These are phyloP conservation scores for Cyberlindnera americana DNA, from an alignment of 805 yeast genomes.

Conservation along the genomic window DNA sequence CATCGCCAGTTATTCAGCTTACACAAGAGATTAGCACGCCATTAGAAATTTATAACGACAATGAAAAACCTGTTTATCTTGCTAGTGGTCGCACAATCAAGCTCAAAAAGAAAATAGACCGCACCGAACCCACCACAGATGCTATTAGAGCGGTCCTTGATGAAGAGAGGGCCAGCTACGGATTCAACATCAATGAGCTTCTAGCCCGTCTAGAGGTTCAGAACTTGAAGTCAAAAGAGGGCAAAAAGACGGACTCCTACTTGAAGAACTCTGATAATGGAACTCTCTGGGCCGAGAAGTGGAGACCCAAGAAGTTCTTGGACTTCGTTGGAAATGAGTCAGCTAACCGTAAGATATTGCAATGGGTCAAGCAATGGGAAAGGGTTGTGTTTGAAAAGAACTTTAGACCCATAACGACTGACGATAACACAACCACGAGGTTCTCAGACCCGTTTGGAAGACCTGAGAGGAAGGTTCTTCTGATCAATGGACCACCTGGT, in stretches of 20 bases:
- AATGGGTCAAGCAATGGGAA: slow-evolving; percentile 70
- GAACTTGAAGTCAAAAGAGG: slow-evolving; percentile 10
- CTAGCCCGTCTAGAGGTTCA: slow-evolving; percentile 31
- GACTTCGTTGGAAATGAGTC: slow-evolving; percentile 70
- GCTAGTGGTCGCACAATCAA: slow-evolving; percentile 20
- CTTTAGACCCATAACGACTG: slow-evolving; percentile 27
- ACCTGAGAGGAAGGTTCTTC: slow-evolving; percentile 58
- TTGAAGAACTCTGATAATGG: slow-evolving; percentile 4
- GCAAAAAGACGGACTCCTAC: slow-evolving; percentile 1
- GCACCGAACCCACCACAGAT: neutral
- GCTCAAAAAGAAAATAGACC: slow-evolving; percentile 12
- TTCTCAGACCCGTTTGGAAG: slow-evolving; percentile 49
- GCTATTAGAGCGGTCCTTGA: neutral
- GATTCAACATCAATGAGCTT: slow-evolving; percentile 36
- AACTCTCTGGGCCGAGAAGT: slow-evolving; percentile 57
- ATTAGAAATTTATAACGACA: slow-evolving; percentile 6
- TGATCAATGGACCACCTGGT: slow-evolving; percentile 92
- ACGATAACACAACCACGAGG: slow-evolving; percentile 6
- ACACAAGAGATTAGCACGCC: neutral
- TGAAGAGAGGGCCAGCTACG: slow-evolving; percentile 26
- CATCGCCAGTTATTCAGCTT: neutral
- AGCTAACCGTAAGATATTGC: slow-evolving; percentile 52
- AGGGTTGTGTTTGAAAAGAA: slow-evolving; percentile 50
- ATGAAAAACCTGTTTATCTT: slow-evolving; percentile 16
- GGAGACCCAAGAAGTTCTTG: slow-evolving; percentile 59